These are phyloP conservation scores for Ceratocystis variospora DNA, from an alignment of 2,329 filamentous ascomycete species.

Conservation along the genomic window DNA sequence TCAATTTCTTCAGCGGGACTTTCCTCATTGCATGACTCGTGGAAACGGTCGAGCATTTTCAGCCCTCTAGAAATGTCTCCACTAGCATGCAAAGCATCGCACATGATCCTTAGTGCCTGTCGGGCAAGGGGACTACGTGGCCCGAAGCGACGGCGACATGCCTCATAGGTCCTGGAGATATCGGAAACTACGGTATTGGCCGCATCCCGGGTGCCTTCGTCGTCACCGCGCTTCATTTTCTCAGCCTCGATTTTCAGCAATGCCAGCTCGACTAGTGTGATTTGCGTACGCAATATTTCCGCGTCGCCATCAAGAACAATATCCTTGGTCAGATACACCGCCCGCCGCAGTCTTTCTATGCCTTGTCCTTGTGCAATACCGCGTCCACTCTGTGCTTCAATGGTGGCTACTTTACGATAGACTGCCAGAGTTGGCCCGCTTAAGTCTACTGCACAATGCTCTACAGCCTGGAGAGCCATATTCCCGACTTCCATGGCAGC, in stretches of 20 bases:
- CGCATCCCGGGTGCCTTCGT: not conserved
- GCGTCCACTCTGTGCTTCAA: constrained; percentile 1
- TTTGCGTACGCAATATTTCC: not conserved
- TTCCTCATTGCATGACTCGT: not conserved
- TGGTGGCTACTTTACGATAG: not conserved
- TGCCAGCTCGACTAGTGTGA: not conserved
- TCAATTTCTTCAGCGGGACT: not conserved
- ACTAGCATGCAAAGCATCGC: not conserved
- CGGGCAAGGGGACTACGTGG: constrained; percentile 1
- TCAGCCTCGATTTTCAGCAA: not conserved
- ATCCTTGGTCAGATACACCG: not conserved
- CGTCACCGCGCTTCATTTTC: not conserved
- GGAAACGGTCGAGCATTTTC: constrained; percentile 1
- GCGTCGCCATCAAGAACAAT: not conserved
- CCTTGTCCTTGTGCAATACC: not conserved
- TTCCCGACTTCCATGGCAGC: not conserved
- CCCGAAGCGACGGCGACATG: constrained; percentile 1
- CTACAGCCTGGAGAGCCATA: not conserved
- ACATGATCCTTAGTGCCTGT: not conserved
- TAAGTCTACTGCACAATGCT: not conserved
- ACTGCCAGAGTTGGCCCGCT: not conserved
- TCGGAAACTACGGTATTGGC: not conserved
- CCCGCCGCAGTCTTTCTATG: not conserved
- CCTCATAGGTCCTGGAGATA: not conserved
- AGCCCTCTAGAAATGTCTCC: not conserved